phyloP scores from a whole-genome alignment of 2,329 filamentous ascomycete species.

The Colletotrichum musicola region DNA sequence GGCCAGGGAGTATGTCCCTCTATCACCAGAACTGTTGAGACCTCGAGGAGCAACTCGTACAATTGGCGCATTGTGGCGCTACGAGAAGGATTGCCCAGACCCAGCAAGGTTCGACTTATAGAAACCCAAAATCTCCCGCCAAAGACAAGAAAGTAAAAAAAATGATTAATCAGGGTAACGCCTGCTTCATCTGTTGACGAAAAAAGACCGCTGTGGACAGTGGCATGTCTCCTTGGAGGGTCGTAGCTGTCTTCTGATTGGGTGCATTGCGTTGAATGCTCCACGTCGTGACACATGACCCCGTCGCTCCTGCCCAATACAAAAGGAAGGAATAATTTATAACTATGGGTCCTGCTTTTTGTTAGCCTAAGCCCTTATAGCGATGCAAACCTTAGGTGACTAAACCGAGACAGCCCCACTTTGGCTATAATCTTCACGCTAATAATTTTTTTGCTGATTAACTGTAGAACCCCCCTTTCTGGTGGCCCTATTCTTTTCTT shows the following conservation, averaged over 20 bases:
- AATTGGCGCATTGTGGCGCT: no score
- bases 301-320: not conserved
- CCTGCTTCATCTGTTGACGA: no score
- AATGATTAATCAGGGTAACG: no score
- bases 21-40: no score
- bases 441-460: slow-evolving; percentile 24
- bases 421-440: slow-evolving; percentile 19
- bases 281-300: not conserved
- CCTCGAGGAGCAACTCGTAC: no score
- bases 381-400: not conserved
- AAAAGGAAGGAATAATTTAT: not conserved
- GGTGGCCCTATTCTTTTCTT: not conserved
- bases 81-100: no score
- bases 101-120: no score
- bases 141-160: no score
- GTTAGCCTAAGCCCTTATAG: not conserved
- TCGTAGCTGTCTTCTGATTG: not conserved
- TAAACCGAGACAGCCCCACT: not conserved
- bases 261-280: not conserved
- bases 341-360: not conserved
- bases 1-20: no score
- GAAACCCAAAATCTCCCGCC: no score
- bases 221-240: no score
- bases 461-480: slow-evolving; percentile 1
- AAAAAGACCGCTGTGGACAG: no score